Conservation (phyloP, 192 early-diverging fungal genomes). For the Funneliformis geosporum region DNA sequence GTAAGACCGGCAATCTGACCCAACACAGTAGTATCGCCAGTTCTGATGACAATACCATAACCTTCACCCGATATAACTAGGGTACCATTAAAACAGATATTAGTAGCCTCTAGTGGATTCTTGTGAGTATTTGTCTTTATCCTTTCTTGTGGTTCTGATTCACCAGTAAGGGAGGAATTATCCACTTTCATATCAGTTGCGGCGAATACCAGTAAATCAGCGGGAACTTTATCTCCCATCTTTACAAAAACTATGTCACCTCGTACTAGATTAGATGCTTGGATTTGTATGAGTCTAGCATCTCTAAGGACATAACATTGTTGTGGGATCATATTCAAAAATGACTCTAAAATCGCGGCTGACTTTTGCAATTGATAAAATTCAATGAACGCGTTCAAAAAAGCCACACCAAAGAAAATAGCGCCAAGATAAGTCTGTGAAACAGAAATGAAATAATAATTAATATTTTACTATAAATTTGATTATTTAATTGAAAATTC, state of each 20-base stretch:
- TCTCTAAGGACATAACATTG: slow-evolving; percentile 83
- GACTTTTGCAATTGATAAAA: slow-evolving; percentile 92
- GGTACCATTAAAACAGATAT: slow-evolving; percentile 89
- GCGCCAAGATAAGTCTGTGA: slow-evolving; percentile 85
- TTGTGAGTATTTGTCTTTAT: slow-evolving; percentile 58
- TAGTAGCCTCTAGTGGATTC: slow-evolving; percentile 91
- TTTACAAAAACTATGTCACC: slow-evolving; percentile 89
- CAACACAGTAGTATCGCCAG: slow-evolving; percentile 91
- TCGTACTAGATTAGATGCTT: slow-evolving; percentile 73
- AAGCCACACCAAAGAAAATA: slow-evolving; percentile 84
- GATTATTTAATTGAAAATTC: background rate
- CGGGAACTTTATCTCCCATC: slow-evolving; percentile 95
- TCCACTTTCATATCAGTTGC: slow-evolving; percentile 92
- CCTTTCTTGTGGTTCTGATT: slow-evolving; percentile 92
- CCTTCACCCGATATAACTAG: slow-evolving; percentile 82
- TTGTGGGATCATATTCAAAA: slow-evolving; percentile 88
- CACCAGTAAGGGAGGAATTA: slow-evolving; percentile 95
- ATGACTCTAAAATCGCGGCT: slow-evolving; percentile 84
- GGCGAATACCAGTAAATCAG: slow-evolving; percentile 81
- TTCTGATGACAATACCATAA: slow-evolving; percentile 91
- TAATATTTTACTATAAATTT: background rate
- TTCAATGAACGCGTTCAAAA: slow-evolving; percentile 90
- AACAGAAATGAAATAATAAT: background rate
- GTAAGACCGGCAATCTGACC: slow-evolving; percentile 94
- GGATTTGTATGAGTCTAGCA: slow-evolving; percentile 63